Conservation (phyloP, 805 yeast genomes). For the Candida stauntonica region DNA sequence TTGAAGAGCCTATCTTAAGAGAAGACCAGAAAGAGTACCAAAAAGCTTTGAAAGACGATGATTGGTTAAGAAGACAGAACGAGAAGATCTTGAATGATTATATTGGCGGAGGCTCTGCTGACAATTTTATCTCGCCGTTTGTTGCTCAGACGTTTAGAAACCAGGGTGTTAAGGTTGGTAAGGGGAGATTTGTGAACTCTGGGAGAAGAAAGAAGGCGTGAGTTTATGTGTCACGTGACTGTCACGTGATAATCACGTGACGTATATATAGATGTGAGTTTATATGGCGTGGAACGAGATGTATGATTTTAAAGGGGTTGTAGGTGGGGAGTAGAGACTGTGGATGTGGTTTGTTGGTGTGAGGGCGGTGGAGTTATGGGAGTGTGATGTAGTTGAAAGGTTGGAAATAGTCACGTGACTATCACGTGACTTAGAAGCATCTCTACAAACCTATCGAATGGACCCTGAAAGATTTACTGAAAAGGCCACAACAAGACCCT, state of each 20-base stretch:
- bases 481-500: too few relatives aligned
- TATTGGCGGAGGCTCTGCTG: constrained; percentile 93
- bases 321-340: too few relatives aligned
- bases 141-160: constrained; percentile 56
- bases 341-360: too few relatives aligned
- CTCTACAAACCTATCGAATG: too few relatives aligned
- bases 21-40: constrained; percentile 95
- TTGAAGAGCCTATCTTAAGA: constrained; percentile 54
- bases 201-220: constrained; percentile 34
- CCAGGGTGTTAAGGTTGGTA: constrained; percentile 76
- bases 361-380: too few relatives aligned
- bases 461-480: too few relatives aligned
- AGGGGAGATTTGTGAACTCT: constrained; percentile 77
- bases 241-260: too few relatives aligned
- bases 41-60: constrained; percentile 80
- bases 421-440: too few relatives aligned
- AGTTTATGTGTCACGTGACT: background rate
- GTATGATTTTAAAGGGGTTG: background rate
- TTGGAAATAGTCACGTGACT: too few relatives aligned
- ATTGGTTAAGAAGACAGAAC: constrained; percentile 80
- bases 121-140: constrained; percentile 86
- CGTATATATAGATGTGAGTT: too few relatives aligned
- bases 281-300: too few relatives aligned
- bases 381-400: too few relatives aligned
- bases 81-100: constrained; percentile 84